These are phyloP conservation scores for Colletotrichum trifolii DNA, from an alignment of 2,329 filamentous ascomycete species.

Conservation along the genomic window DNA sequence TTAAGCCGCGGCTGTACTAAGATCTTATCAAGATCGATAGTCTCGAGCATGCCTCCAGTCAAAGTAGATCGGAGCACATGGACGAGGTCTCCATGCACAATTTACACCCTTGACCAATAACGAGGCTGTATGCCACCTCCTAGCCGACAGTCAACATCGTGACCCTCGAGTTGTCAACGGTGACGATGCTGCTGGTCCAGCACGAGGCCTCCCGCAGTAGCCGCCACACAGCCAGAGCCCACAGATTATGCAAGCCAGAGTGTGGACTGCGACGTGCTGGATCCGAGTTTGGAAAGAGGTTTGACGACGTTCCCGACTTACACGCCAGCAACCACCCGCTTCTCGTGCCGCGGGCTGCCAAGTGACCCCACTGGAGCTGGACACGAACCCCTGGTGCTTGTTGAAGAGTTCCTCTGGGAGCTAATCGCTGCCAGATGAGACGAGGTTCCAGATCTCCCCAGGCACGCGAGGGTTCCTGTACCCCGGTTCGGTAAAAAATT, in stretches of 20 bases:
- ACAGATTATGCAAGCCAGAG: constrained; percentile 18
- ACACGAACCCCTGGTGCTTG: constrained; percentile 18
- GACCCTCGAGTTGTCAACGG: neutral
- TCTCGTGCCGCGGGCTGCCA: constrained; percentile 17
- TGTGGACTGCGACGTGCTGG: constrained; percentile 11
- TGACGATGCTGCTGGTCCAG: constrained; percentile 1
- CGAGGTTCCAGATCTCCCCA: constrained; percentile 34
- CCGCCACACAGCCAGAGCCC: constrained; percentile 5
- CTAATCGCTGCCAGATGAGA: constrained; percentile 31
- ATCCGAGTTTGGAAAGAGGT: constrained; percentile 4
- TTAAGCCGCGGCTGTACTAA: neutral
- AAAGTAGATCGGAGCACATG: neutral
- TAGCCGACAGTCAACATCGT: neutral
- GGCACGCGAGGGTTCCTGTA: constrained; percentile 27
- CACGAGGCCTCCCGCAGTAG: constrained; percentile 7
- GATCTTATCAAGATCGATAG: constrained; percentile 1
- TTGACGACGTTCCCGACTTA: constrained; percentile 22
- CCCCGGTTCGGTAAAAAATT: constrained; percentile 31
- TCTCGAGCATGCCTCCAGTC: neutral
- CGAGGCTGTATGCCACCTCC: neutral
- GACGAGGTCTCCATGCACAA: neutral
- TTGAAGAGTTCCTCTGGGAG: constrained; percentile 26
- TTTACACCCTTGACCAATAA: constrained; percentile 1
- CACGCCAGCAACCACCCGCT: constrained; percentile 22
- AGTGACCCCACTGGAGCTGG: constrained; percentile 19